Conservation (phyloP, 305 asterid genomes). For the Solanum chacoense region DNA sequence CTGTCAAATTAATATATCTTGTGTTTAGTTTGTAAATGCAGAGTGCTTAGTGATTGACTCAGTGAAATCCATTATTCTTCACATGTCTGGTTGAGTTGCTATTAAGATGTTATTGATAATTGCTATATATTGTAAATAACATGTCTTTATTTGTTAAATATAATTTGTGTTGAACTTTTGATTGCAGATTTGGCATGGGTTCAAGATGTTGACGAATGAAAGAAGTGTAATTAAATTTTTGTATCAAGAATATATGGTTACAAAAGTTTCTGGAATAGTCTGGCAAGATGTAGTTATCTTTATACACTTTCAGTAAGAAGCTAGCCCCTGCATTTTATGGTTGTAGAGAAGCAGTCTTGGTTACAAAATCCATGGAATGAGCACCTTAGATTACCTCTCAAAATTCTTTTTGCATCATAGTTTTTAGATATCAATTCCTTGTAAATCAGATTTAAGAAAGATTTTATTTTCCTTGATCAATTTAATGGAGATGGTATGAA, state of each 20-base stretch:
- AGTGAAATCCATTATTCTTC: background rate
- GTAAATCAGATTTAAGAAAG: background rate
- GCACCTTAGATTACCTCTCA: background rate
- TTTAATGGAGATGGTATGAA: background rate
- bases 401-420: background rate
- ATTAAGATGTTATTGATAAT: background rate
- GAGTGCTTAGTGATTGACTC: background rate
- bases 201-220: conserved; percentile 53
- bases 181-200: conserved; percentile 81
- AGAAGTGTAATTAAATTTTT: background rate
- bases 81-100: background rate
- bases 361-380: background rate
- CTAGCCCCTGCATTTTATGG: background rate
- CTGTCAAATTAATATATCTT: background rate
- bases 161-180: conserved; percentile 1
- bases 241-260: background rate
- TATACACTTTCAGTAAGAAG: background rate
- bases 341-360: background rate
- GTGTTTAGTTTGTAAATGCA: background rate
- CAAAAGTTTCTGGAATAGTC: background rate
- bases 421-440: background rate
- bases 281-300: background rate
- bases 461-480: background rate
- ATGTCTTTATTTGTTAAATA: background rate
- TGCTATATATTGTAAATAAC: background rate